These are phyloP conservation scores for Colletotrichum sp. DNA, from an alignment of 2,329 filamentous ascomycete genomes.

Conservation along the genomic window DNA sequence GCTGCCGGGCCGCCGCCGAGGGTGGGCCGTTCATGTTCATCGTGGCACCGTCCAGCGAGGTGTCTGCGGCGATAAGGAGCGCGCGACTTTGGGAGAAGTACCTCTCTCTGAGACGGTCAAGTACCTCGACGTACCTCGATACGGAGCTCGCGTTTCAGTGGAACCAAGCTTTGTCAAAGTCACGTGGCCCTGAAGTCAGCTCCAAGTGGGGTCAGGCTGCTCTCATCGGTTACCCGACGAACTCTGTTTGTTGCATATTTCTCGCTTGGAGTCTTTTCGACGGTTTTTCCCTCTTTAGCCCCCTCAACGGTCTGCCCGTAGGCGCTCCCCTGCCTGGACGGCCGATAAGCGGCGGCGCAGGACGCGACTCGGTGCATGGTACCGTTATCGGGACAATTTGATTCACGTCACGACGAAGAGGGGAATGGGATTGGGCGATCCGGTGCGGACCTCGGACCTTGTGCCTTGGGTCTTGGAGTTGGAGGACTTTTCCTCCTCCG, in stretches of 20 bases:
- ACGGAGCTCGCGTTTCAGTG: not conserved
- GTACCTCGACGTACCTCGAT: not conserved
- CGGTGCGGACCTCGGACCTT: not conserved
- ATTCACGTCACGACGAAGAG: not conserved
- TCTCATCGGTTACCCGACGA: not conserved
- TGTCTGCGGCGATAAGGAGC: not conserved
- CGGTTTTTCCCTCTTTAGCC: not conserved
- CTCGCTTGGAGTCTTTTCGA: not conserved
- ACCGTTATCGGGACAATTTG: conserved; percentile 1
- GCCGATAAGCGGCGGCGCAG: not conserved
- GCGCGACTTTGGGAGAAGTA: not conserved
- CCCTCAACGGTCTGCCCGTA: not conserved
- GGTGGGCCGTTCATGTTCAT: not conserved
- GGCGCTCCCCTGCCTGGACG: not conserved
- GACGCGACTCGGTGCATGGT: not conserved
- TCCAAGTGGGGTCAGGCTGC: not conserved
- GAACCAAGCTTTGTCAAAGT: not conserved
- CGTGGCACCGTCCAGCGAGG: not conserved
- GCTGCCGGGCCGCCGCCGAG: not conserved
- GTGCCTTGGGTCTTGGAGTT: not conserved
- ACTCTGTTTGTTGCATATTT: not conserved
- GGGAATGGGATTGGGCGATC: not conserved
- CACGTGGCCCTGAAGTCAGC: not conserved
- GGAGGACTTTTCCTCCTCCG: conserved; percentile 9
- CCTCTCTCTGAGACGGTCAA: not conserved